These are phyloP conservation scores for Massarina eburnea DNA, from an alignment of 2,329 filamentous ascomycete genomes.

Conservation along the genomic window DNA sequence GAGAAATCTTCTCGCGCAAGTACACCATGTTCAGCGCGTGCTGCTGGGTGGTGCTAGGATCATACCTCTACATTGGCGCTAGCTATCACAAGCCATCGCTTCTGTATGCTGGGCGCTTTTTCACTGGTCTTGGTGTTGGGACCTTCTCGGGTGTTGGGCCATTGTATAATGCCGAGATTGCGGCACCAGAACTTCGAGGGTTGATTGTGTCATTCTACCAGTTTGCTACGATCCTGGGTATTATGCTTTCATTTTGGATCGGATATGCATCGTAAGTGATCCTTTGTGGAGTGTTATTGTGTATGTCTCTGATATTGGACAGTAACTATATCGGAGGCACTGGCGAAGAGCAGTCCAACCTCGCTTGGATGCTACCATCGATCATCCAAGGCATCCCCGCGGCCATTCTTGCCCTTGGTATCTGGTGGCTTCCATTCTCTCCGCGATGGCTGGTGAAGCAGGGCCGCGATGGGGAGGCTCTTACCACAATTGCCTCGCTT, in stretches of 20 bases:
- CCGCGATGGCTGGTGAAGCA: slow-evolving; percentile 31
- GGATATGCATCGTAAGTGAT: slow-evolving; percentile 35
- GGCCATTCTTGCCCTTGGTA: slow-evolving; percentile 24
- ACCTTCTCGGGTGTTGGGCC: slow-evolving; percentile 47
- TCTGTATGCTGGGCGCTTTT: slow-evolving; percentile 53
- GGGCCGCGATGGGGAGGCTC: slow-evolving; percentile 25
- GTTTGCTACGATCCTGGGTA: slow-evolving; percentile 32
- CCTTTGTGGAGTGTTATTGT: slow-evolving; percentile 37
- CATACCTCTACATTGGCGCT: slow-evolving; percentile 51
- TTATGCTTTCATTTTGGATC: slow-evolving; percentile 37
- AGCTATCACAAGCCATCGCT: slow-evolving; percentile 42
- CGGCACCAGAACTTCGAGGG: slow-evolving; percentile 30
- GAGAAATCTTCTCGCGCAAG: slow-evolving; percentile 54
- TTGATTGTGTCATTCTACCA: slow-evolving; percentile 33
- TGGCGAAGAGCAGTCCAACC: slow-evolving; percentile 34
- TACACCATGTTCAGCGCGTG: slow-evolving; percentile 56
- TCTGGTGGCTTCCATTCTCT: slow-evolving; percentile 29
- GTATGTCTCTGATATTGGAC: not conserved
- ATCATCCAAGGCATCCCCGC: slow-evolving; percentile 31
- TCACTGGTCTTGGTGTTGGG: slow-evolving; percentile 55
- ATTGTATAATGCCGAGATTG: slow-evolving; percentile 49
- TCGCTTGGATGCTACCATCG: slow-evolving; percentile 29
- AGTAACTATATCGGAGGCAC: slow-evolving; percentile 46
- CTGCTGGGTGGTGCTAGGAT: slow-evolving; percentile 44
- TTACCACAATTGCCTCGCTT: slow-evolving; percentile 27